phyloP scores from a whole-genome alignment of 2,329 filamentous ascomycete species.

The Xylaria sp. region DNA sequence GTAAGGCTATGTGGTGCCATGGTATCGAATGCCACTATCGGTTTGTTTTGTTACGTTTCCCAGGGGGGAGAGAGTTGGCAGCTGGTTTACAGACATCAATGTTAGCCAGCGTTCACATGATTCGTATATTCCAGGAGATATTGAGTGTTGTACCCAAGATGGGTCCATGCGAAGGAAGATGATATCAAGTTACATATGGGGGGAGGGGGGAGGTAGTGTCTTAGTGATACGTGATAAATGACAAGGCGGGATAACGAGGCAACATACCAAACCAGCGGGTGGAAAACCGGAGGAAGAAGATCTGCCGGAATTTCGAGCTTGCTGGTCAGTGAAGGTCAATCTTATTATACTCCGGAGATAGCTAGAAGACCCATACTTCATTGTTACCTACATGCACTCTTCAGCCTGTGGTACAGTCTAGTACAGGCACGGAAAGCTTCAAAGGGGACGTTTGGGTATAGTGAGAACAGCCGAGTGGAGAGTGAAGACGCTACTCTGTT shows the following conservation, averaged over 20 bases:
- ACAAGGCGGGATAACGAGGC: constrained; percentile 12
- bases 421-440: constrained; percentile 30
- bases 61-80: not conserved
- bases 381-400: constrained; percentile 27
- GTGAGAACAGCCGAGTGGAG: constrained; percentile 27
- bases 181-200: constrained; percentile 8
- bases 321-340: constrained; percentile 33
- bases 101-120: not conserved
- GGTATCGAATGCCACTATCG: constrained; percentile 7
- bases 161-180: not conserved
- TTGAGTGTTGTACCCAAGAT: constrained; percentile 10
- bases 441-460: constrained; percentile 21
- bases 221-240: constrained; percentile 13
- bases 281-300: constrained; percentile 25
- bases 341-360: constrained; percentile 28
- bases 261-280: constrained; percentile 11
- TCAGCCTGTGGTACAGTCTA: constrained; percentile 28
- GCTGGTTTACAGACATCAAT: not conserved
- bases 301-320: constrained; percentile 22
- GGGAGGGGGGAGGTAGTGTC: not conserved
- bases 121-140: not conserved
- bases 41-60: constrained; percentile 10
- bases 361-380: constrained; percentile 21
- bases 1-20: constrained; percentile 49
- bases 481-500: constrained; percentile 23